Percentiles rank a stretch among this genome's conserved stretches.
Evolutionary conservation across 1,139 yeast species (phyloP).

Genomic region (Yamadazyma atlantica): DNA sequence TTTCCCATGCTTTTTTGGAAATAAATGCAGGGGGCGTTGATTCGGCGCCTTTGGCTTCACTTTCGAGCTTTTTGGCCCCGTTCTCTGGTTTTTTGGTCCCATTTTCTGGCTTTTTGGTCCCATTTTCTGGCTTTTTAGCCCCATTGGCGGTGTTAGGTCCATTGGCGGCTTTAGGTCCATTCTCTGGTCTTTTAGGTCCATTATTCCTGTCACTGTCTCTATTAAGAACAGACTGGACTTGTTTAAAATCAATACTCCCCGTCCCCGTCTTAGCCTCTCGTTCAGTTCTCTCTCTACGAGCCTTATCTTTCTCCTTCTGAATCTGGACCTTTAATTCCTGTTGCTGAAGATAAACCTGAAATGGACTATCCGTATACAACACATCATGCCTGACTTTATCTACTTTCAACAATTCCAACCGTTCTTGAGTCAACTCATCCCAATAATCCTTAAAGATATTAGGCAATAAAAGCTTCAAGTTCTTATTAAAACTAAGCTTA

Average conservation of each 20-base stretch:
- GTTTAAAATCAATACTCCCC: constrained; percentile 1
- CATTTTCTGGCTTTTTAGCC: too few species aligned
- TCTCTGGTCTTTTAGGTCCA: background rate
- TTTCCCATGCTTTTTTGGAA: constrained; percentile 66
- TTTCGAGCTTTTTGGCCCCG: too few species aligned
- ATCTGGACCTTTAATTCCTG: constrained; percentile 19
- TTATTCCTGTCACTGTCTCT: background rate
- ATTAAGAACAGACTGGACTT: background rate
- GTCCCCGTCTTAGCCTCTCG: constrained; percentile 4
- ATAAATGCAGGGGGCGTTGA: constrained; percentile 24
- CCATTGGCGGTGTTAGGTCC: too few species aligned
- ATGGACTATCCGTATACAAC: constrained; percentile 70
- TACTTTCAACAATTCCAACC: constrained; percentile 45
- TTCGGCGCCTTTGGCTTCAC: background rate
- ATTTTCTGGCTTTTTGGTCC: too few species aligned
- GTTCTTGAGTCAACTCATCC: constrained; percentile 64
- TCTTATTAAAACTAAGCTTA: constrained; percentile 76
- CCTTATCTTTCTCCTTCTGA: constrained; percentile 6
- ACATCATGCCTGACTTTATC: constrained; percentile 49
- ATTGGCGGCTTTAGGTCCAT: too few species aligned
- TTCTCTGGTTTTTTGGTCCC: too few species aligned
- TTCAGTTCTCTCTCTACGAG: constrained; percentile 3
- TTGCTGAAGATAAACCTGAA: constrained; percentile 46
- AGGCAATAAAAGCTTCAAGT: constrained; percentile 84
- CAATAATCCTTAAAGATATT: constrained; percentile 77